Evolutionary conservation across 2,329 filamentous ascomycete genomes (phyloP).

Genomic region (Talaromyces sp.): DNA sequence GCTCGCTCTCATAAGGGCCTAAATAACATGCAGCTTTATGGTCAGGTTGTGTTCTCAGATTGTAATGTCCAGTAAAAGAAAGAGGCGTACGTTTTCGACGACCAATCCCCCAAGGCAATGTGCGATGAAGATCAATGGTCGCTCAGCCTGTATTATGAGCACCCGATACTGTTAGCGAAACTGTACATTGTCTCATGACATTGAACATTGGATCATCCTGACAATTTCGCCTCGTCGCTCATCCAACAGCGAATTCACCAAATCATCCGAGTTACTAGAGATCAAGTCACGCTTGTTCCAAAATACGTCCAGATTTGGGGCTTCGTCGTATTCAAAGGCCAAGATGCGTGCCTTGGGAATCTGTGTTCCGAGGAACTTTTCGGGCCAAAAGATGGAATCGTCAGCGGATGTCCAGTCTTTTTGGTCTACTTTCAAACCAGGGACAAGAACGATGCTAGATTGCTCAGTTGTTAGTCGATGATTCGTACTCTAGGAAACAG

Average conservation of each 20-base stretch:
- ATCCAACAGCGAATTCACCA: conserved; percentile 1
- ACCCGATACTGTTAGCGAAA: too few species aligned
- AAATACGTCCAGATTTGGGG: neutral
- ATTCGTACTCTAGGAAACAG: too few species aligned
- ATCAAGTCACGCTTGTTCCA: conserved; percentile 8
- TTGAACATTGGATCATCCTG: too few species aligned
- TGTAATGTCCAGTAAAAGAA: neutral
- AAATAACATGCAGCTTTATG: neutral
- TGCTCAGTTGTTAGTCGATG: neutral
- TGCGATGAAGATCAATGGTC: conserved; percentile 9
- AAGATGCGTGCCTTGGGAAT: conserved; percentile 3
- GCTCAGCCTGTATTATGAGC: neutral
- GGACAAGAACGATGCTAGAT: neutral
- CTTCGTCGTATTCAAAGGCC: conserved; percentile 5
- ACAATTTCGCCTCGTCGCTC: neutral
- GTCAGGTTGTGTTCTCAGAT: too few species aligned
- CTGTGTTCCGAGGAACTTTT: neutral
- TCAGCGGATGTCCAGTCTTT: conserved; percentile 1
- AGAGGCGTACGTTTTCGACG: conserved; percentile 1
- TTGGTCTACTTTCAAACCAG: neutral
- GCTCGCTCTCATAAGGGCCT: conserved; percentile 7
- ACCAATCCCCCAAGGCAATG: conserved; percentile 8
- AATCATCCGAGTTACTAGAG: neutral
- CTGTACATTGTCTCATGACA: too few species aligned
- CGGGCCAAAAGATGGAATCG: neutral